Conservation (phyloP, 345 rosid species). For the Corchorus olitorius region DNA sequence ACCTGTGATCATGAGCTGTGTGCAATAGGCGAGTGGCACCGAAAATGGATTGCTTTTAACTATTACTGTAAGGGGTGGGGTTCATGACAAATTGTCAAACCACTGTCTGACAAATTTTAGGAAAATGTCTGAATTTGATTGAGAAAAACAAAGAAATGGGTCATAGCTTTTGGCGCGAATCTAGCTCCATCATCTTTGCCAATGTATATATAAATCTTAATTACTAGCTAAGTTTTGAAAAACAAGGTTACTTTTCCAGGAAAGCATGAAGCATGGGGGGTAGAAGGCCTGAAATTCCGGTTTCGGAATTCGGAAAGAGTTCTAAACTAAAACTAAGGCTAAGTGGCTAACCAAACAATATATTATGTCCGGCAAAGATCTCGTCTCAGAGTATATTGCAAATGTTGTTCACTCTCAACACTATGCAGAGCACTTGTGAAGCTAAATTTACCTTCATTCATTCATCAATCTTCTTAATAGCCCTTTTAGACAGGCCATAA, state of each 20-base stretch:
- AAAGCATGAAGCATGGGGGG: background rate
- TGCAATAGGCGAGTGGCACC: constrained; percentile 27
- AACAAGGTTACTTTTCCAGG: background rate
- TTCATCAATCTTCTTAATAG: too few species aligned
- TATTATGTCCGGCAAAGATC: background rate
- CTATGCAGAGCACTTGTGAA: background rate
- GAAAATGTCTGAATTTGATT: background rate
- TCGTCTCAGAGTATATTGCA: background rate
- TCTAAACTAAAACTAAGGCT: background rate
- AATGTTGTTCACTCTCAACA: background rate
- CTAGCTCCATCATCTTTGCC: background rate
- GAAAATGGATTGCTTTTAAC: constrained; percentile 28
- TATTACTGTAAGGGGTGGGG: background rate
- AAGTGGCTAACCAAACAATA: background rate
- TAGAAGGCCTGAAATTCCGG: constrained; percentile 2
- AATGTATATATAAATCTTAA: background rate
- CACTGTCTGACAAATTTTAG: background rate
- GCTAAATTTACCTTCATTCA: background rate
- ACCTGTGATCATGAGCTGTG: constrained; percentile 8
- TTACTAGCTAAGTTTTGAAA: background rate
- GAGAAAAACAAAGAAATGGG: background rate
- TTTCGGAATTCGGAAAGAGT: background rate
- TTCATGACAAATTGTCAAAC: background rate
- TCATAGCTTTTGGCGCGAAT: background rate
- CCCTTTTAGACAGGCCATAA: too few species aligned